Percentiles rank a stretch among this genome's conserved stretches.
Conservation (phyloP, 805 yeast genomes). For the Hanseniaspora guilliermondii region DNA sequence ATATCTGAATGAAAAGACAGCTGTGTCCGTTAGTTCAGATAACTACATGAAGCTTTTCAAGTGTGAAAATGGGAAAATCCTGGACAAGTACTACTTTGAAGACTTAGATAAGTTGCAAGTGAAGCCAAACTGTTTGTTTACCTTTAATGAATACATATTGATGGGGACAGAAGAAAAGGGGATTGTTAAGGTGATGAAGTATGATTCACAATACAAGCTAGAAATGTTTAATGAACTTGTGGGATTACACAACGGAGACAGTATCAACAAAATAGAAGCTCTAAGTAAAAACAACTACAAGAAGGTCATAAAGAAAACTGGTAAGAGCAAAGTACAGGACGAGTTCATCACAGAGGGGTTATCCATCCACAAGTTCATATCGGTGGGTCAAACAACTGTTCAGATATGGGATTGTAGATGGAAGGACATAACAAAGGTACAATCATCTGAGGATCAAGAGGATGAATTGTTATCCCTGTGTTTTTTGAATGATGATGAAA, state of each 20-base stretch:
- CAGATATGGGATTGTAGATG: constrained; percentile 61
- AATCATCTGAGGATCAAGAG: constrained; percentile 76
- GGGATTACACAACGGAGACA: constrained; percentile 38
- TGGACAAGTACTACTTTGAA: constrained; percentile 34
- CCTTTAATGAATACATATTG: constrained; percentile 8
- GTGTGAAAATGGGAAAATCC: constrained; percentile 62
- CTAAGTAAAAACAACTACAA: constrained; percentile 28
- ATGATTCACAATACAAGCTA: constrained; percentile 22
- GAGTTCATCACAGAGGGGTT: constrained; percentile 24
- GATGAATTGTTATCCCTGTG: constrained; percentile 77
- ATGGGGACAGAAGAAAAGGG: constrained; percentile 33
- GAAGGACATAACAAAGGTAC: constrained; percentile 34
- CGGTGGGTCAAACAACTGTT: constrained; percentile 72
- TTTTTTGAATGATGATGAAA: constrained; percentile 50
- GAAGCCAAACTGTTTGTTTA: constrained; percentile 1
- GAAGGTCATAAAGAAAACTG: constrained; percentile 34
- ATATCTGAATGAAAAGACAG: constrained; percentile 29
- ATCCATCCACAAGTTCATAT: constrained; percentile 66
- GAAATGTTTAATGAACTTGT: neutral
- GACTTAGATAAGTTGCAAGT: neutral
- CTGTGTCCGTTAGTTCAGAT: constrained; percentile 70
- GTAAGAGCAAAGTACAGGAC: neutral
- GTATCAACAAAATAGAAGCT: constrained; percentile 50
- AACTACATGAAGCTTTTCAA: constrained; percentile 62
- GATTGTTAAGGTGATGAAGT: constrained; percentile 48